phyloP scores from a whole-genome alignment of 202 grass and related monocot genomes.

The Panicum virgatum region DNA sequence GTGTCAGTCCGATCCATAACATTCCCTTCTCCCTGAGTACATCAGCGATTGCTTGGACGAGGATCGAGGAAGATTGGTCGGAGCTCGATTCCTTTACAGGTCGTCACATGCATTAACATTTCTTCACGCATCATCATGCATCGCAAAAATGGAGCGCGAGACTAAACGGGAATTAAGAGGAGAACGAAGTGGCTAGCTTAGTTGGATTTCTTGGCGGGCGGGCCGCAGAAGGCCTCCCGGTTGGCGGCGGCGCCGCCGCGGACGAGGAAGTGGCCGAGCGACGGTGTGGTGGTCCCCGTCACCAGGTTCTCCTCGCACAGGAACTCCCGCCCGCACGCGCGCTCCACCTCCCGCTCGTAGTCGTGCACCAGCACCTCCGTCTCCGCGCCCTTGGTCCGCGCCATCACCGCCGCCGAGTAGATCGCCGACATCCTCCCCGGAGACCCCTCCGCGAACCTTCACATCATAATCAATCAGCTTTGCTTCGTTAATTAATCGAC shows the following conservation, averaged over 20 bases:
- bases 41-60: not conserved
- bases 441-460: slow-evolving; percentile 42
- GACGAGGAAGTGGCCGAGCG: slow-evolving; percentile 70
- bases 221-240: slow-evolving; percentile 62
- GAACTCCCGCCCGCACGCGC: slow-evolving; percentile 64
- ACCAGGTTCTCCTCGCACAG: slow-evolving; percentile 72
- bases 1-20: not conserved
- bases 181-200: too few species aligned
- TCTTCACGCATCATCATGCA: too few species aligned
- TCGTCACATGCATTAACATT: not conserved
- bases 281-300: slow-evolving; percentile 39
- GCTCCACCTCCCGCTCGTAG: slow-evolving; percentile 73
- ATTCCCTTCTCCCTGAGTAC: not conserved
- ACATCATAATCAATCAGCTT: not conserved
- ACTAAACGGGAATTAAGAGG: too few species aligned
- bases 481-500: not conserved
- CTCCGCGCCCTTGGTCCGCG: slow-evolving; percentile 52
- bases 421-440: slow-evolving; percentile 84
- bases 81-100: not conserved
- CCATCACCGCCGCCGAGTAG: slow-evolving; percentile 91
- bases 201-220: slow-evolving; percentile 19
- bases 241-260: slow-evolving; percentile 41
- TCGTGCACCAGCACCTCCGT: slow-evolving; percentile 96
- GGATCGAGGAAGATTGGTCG: not conserved
- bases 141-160: too few species aligned